A percentile compares a stretch with the other conserved stretches of the same genome.
These are phyloP conservation scores for Naganishia randhawae DNA, from an alignment of 768 basidiomycete genomes.

Conservation along the genomic window DNA sequence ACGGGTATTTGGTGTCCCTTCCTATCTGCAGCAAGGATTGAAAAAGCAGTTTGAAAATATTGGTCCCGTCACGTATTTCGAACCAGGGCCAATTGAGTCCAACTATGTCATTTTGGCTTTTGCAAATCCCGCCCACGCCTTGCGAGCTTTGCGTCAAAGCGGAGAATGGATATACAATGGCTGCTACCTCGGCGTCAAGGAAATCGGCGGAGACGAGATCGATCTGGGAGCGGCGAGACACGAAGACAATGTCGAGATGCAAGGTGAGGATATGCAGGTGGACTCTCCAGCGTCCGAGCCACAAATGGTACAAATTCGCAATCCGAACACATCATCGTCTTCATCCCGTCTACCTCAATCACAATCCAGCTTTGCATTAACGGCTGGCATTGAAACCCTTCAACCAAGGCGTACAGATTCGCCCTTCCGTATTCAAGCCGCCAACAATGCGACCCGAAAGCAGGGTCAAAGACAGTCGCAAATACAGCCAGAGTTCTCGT, in stretches of 20 bases:
- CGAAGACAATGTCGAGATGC: not conserved
- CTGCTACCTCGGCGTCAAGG: slow-evolving; percentile 27
- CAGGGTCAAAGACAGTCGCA: slow-evolving; percentile 2
- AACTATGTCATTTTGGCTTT: slow-evolving; percentile 27
- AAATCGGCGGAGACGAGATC: slow-evolving; percentile 15
- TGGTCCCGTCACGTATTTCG: slow-evolving; percentile 29
- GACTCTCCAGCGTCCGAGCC: slow-evolving; percentile 5
- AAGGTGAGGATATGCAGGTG: slow-evolving; percentile 19
- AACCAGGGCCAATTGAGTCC: slow-evolving; percentile 24
- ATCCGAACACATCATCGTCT: not conserved
- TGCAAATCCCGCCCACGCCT: slow-evolving; percentile 20
- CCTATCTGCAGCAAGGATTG: slow-evolving; percentile 9
- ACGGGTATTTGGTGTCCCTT: slow-evolving; percentile 26
- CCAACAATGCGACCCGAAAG: slow-evolving; percentile 14
- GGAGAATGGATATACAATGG: slow-evolving; percentile 26
- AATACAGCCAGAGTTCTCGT: slow-evolving; percentile 10
- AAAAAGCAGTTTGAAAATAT: slow-evolving; percentile 21
- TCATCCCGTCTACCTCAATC: slow-evolving; percentile 14
- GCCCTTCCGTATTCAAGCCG: slow-evolving; percentile 13
- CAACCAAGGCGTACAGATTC: slow-evolving; percentile 17
- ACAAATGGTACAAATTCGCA: slow-evolving; percentile 14
- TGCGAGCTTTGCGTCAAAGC: slow-evolving; percentile 24
- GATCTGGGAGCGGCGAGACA: slow-evolving; percentile 1
- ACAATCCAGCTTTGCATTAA: slow-evolving; percentile 17
- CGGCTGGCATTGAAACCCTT: not conserved